A percentile compares a stretch with the other conserved stretches of the same genome.
Evolutionary conservation across 768 basidiomycete genomes (phyloP).

Genomic region (Tricholoma bakamatsutake): DNA sequence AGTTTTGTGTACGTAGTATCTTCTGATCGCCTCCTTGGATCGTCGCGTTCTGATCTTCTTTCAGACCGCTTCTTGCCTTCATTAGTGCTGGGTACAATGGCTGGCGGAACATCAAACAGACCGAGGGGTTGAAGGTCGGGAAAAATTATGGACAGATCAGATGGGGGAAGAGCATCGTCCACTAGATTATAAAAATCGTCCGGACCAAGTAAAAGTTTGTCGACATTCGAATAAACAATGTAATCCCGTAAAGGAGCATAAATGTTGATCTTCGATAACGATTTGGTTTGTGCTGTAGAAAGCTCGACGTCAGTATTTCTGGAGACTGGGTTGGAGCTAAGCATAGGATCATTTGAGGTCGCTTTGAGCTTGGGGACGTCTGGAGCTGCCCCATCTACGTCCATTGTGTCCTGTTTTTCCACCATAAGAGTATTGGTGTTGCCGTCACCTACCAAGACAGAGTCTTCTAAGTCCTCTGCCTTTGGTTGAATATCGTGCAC

Average conservation of each 20-base stretch:
- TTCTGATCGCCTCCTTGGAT: constrained; percentile 71
- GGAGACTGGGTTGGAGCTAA: constrained; percentile 37
- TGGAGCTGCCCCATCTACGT: constrained; percentile 20
- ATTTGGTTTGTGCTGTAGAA: constrained; percentile 28
- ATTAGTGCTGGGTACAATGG: constrained; percentile 20
- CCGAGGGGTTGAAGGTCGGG: constrained; percentile 71
- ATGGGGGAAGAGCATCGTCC: constrained; percentile 25
- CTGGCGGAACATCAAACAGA: constrained; percentile 44
- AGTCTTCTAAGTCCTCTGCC: constrained; percentile 54
- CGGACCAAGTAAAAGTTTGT: constrained; percentile 45
- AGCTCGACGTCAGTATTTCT: constrained; percentile 30
- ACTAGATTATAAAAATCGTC: constrained; percentile 31
- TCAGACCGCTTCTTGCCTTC: constrained; percentile 51
- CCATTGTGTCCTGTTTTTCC: constrained; percentile 12
- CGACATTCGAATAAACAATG: constrained; percentile 56
- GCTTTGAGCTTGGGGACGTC: constrained; percentile 40
- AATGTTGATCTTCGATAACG: constrained; percentile 34
- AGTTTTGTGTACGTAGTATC: constrained; percentile 75
- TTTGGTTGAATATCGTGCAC: constrained; percentile 27
- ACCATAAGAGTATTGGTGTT: constrained; percentile 19
- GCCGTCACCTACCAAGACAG: constrained; percentile 24
- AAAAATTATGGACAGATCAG: constrained; percentile 67
- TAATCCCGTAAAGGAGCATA: constrained; percentile 56
- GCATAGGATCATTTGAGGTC: constrained; percentile 51
- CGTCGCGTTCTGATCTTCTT: constrained; percentile 58